Percentiles rank a stretch among this genome's conserved stretches.
phyloP scores from a whole-genome alignment of 2,329 filamentous ascomycete species.

The Calonectria crousiana region DNA sequence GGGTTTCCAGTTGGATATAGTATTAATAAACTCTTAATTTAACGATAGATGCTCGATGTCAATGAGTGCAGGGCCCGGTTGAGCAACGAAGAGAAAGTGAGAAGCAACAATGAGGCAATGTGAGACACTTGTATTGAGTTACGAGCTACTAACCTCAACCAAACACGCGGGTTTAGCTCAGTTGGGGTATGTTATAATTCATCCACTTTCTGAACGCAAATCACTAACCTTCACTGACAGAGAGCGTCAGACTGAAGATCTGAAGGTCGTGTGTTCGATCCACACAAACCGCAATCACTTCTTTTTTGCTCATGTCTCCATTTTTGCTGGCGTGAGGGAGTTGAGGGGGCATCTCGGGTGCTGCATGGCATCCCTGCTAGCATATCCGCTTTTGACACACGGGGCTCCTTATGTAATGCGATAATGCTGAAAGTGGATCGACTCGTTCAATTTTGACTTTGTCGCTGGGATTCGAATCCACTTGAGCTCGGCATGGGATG shows the following conservation, averaged over 20 bases:
- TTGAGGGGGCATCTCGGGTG: background rate
- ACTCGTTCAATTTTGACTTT: slow-evolving; percentile 2
- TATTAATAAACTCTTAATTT: background rate
- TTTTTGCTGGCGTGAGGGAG: background rate
- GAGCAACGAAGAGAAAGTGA: background rate
- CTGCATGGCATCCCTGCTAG: background rate
- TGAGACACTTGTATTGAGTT: background rate
- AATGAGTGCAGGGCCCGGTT: background rate
- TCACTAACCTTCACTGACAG: slow-evolving; percentile 38
- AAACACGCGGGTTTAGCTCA: slow-evolving; percentile 46
- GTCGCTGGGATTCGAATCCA: background rate
- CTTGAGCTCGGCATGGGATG: slow-evolving; percentile 2
- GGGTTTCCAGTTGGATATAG: background rate
- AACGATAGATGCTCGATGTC: too few species aligned
- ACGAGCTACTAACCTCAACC: rapidly evolving
- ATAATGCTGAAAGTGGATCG: background rate
- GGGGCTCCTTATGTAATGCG: background rate
- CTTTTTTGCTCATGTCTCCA: slow-evolving; percentile 16
- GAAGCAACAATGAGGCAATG: background rate
- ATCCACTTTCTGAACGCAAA: slow-evolving; percentile 34
- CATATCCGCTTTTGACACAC: background rate
- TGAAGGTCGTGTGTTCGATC: slow-evolving; percentile 49
- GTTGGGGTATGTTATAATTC: slow-evolving; percentile 45
- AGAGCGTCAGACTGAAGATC: slow-evolving; percentile 41
- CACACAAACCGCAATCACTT: slow-evolving; percentile 42